Base-by-base conservation (phyloP, 495 filamentous ascomycete species). In the Penicillium egyptiacum region DNA sequence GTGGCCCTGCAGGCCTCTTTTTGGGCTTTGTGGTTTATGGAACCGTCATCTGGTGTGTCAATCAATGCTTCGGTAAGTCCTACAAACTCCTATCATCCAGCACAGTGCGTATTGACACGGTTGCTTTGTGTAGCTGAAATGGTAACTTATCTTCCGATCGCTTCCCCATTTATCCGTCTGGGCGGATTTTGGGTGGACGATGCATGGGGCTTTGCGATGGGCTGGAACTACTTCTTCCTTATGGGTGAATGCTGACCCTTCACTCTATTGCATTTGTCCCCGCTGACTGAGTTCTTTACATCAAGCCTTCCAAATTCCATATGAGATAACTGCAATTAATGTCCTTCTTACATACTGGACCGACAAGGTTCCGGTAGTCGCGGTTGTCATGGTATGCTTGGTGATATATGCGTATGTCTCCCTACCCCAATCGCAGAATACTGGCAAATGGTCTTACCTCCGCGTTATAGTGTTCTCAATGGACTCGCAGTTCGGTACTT, bases 181-280 rank as follows among this genome's bases (percentile, higher is more conserved):
- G 87, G 87, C n/a, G 87, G 88, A n/a, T 78, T 81, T 49, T 92
- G 84, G 73, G 88, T 92, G 23, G 88, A 91, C 68, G 88, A 79
- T 55, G 81, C 79, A 5, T 76, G 78, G 56, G 69, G 78, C 31
- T 77, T 81, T 40, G 76, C 76, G 8, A 76, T 78, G 28, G 76
- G 87, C 6, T 91, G 86, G 80, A 91, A 91, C 61, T 87, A 82
- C 66, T 86, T 83, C 63, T 64, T 83, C 33, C 54, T 54, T 6
- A 68, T 68, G 62, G 67, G 67, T 70, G 45, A 23, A 50, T 57
- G 4, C 40, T 12, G 28, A 17, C 16, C 31, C 41, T 8, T 45
- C 2, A n/a, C 10, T 2, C 26, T 4, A 20, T 11, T 17, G 14
- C 26, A 39, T 46, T 28, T 37, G 7, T 23, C 11, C 9, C 6